Percentiles rank a stretch among this genome's conserved stretches.
Conservation (phyloP, 2,329 filamentous ascomycete species). For the Aspergillus costaricaensis region DNA sequence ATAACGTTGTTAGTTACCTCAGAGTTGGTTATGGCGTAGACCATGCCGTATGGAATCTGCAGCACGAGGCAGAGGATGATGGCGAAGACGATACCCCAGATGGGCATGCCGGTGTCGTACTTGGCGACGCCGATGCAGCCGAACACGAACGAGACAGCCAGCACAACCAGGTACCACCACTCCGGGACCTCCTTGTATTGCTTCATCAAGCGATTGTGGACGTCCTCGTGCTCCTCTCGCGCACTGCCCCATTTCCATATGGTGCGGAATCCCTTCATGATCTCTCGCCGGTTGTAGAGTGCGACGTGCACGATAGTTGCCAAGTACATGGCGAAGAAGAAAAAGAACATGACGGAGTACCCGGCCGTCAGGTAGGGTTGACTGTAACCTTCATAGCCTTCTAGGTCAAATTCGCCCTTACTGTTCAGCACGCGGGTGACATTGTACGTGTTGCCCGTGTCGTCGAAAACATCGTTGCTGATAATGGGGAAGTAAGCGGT, state of each 20-base stretch:
- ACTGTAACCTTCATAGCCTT: conserved; percentile 4
- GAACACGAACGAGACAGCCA: conserved; percentile 1
- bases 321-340: conserved; percentile 12
- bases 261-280: neutral
- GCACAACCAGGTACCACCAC: conserved; percentile 7
- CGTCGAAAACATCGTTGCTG: conserved; percentile 12
- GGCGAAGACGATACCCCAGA: conserved; percentile 11
- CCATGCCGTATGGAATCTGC: conserved; percentile 10
- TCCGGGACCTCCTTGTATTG: conserved; percentile 7
- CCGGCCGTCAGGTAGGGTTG: conserved; percentile 6
- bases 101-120: conserved; percentile 7
- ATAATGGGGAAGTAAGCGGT: conserved; percentile 11
- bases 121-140: neutral
- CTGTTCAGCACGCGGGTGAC: conserved; percentile 6
- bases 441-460: conserved; percentile 3
- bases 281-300: conserved; percentile 3
- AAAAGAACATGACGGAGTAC: conserved; percentile 2
- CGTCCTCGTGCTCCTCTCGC: conserved; percentile 1
- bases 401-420: conserved; percentile 5
- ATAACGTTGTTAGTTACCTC: conserved; percentile 11
- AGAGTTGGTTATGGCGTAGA: conserved; percentile 12
- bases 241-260: neutral
- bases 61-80: conserved; percentile 6
- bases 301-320: conserved; percentile 2
- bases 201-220: conserved; percentile 9